Percentiles rank a stretch among this genome's conserved stretches.
Conservation (phyloP, 805 yeast genomes). For the Crinitomyces ghanaensis region DNA sequence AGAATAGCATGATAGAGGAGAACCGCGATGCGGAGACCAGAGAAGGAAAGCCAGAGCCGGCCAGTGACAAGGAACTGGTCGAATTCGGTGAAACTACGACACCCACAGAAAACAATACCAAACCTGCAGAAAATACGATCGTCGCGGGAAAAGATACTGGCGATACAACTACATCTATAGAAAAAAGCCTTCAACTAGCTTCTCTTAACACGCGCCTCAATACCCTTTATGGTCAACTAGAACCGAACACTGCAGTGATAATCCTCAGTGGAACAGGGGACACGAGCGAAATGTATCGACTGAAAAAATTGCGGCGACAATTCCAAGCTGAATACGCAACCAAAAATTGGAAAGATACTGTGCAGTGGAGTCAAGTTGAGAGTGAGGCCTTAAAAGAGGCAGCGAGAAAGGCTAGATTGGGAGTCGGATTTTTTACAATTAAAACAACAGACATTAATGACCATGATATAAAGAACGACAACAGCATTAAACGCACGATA, state of each 20-base stretch:
- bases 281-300: conserved; percentile 32
- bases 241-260: conserved; percentile 48
- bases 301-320: conserved; percentile 34
- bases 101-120: too few species aligned
- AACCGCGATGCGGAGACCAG: too few species aligned
- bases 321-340: conserved; percentile 35
- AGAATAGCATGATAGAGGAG: conserved; percentile 7
- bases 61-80: too few species aligned
- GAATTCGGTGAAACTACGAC: too few species aligned
- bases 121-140: too few species aligned
- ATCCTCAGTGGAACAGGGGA: conserved; percentile 56
- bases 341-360: conserved; percentile 33
- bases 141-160: conserved; percentile 1
- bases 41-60: too few species aligned
- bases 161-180: background rate
- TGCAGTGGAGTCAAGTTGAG: conserved; percentile 34
- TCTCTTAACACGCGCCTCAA: conserved; percentile 37
- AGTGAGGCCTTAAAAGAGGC: conserved; percentile 36
- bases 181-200: conserved; percentile 13
- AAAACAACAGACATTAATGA: conserved; percentile 21
- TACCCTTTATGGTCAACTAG: conserved; percentile 39
- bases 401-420: conserved; percentile 43
- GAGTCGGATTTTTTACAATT: conserved; percentile 45
- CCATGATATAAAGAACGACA: too few species aligned
- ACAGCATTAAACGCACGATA: too few species aligned